Base-by-base conservation (phyloP, 139 green algal genomes). In the Gonium pectorale region DNA sequence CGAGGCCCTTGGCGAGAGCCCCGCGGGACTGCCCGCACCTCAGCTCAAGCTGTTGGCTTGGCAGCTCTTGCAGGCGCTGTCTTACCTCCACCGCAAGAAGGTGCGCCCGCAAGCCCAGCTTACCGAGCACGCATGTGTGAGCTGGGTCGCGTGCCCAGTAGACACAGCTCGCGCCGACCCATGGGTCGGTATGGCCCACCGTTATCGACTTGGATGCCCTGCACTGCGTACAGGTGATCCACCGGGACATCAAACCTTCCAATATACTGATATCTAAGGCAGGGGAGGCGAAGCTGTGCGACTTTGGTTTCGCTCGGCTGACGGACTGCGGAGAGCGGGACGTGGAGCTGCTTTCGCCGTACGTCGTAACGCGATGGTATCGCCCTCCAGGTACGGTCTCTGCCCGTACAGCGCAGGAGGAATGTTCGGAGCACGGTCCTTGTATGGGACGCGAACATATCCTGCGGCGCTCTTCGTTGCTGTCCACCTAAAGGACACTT, bases 301-400 rank as follows among this genome's bases (percentile, higher is more conserved):
- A 97, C 86, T 96, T 97, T 87, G 94, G 94, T 29, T 95, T 95
- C 82, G 92, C 94, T 37, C 59, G 59, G 15, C 67, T 26, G 13
- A 60, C 43, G 43, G 22, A 29, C 15, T 79, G 35, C 37, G 64
- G 64, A 8, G 35, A 22, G 15, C 64, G 37, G 3, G 64, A 71
- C 35, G 64, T 9, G n/a, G 15, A 35, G 27, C 59, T 7, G 15
- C 27, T 67, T 26, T 67, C 59, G 2, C 88, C 93, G 5, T 94
- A 94, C 71, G 93, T 97, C 29, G 91, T 94, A 66, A 97, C 95
- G 5, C 87, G 94, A 0, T 97, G 93, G 94, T 86, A 59, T 22
- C 51, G 51, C 51, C 21, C 51, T 19, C 51, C 51, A 22, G 51
- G 51, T 59, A 22, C 51, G 51, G 24, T 22, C n/a, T n/a, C n/a